phyloP scores from a whole-genome alignment of 108 stramenopile species.

The Bacterosira constricta region DNA sequence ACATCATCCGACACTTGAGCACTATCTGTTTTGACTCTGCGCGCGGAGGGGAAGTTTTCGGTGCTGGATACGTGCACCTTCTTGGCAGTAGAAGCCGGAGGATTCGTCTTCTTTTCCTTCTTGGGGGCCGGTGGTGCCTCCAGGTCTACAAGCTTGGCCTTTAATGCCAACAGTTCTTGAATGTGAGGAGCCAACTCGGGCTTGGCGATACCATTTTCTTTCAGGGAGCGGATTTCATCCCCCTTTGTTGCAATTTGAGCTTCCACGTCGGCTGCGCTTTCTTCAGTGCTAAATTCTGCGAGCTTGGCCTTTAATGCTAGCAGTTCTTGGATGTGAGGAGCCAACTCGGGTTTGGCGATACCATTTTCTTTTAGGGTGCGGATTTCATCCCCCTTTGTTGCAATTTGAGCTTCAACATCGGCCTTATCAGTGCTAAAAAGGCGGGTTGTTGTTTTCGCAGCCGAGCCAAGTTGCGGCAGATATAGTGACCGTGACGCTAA shows the following conservation, averaged over 20 bases:
- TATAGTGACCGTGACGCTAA: background rate
- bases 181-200: slow-evolving; percentile 23
- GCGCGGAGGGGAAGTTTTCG: slow-evolving; percentile 11
- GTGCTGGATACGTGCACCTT: slow-evolving; percentile 28
- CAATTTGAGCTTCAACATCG: slow-evolving; percentile 67
- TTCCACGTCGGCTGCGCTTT: slow-evolving; percentile 58
- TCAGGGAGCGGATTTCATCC: slow-evolving; percentile 77
- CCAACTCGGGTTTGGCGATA: slow-evolving; percentile 15
- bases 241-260: slow-evolving; percentile 71
- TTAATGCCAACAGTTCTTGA: slow-evolving; percentile 21
- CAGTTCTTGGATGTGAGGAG: slow-evolving; percentile 25
- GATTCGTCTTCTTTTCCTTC: background rate
- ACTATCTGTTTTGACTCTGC: slow-evolving; percentile 74
- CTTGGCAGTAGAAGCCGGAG: slow-evolving; percentile 15
- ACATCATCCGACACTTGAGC: slow-evolving; percentile 72
- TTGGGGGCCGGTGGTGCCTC: background rate
- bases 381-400: slow-evolving; percentile 77
- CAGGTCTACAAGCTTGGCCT: slow-evolving; percentile 1
- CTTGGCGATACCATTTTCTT: slow-evolving; percentile 56
- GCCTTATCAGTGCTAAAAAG: slow-evolving; percentile 34
- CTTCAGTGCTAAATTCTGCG: slow-evolving; percentile 1
- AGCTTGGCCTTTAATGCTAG: slow-evolving; percentile 22
- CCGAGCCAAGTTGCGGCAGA: too few species aligned
- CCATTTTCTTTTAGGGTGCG: slow-evolving; percentile 74
- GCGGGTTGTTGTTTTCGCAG: background rate